Evolutionary conservation across 495 filamentous ascomycete genomes (phyloP).

Genomic region (Cercophora scortea): DNA sequence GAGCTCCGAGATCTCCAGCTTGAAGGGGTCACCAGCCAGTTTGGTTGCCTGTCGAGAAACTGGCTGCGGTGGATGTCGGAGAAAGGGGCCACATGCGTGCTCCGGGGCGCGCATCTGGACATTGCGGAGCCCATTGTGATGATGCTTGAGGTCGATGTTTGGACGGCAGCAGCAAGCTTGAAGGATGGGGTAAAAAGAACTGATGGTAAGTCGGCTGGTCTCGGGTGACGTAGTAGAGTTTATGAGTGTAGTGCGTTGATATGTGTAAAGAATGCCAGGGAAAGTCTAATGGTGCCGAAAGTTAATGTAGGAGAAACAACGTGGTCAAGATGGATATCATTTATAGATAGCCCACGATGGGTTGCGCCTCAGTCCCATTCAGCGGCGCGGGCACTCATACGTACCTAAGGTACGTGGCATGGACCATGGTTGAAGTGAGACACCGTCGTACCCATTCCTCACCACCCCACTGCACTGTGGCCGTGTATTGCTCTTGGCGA

Average conservation of each 20-base stretch:
- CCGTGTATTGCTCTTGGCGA: slow-evolving; percentile 11
- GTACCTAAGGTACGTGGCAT: neutral
- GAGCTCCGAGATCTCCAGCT: slow-evolving; percentile 8
- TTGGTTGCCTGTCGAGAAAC: slow-evolving; percentile 21
- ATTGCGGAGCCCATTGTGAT: slow-evolving; percentile 17
- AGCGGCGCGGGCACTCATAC: neutral
- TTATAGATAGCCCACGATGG: neutral
- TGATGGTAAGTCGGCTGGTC: neutral
- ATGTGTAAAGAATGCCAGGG: neutral
- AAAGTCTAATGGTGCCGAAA: neutral
- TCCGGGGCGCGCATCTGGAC: slow-evolving; percentile 14
- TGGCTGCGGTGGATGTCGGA: slow-evolving; percentile 8
- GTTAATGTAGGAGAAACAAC: neutral
- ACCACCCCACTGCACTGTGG: neutral
- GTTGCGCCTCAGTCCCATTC: neutral
- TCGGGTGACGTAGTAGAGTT: too few relatives aligned
- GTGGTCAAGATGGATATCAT: neutral
- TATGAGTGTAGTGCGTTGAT: neutral
- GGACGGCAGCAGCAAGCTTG: neutral
- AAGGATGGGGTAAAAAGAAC: neutral
- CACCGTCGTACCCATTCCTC: neutral
- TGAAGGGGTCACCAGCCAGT: slow-evolving; percentile 17
- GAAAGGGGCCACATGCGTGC: slow-evolving; percentile 1
- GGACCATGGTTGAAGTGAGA: neutral
- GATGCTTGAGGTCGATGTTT: neutral